Evolutionary conservation across 495 filamentous ascomycete species (phyloP), one percentile per base, ranked within the genome.

Genomic region (Bryoglossum gracile): DNA sequence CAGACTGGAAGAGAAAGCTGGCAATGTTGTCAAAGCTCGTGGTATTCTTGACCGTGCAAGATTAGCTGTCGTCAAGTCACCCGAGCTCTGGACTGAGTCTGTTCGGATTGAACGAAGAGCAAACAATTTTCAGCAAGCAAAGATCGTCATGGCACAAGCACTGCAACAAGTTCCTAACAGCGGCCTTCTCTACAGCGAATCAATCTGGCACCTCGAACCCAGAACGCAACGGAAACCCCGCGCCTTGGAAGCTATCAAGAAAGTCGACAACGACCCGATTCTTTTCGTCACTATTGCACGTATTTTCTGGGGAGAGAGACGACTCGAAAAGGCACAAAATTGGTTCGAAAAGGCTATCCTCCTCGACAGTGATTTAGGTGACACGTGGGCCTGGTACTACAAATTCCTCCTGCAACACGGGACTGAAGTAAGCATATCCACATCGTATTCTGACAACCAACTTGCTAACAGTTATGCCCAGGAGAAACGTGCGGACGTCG

Each of bases 361-460:
- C 45, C 71, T 89, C 10, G 87, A 97, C 58, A 75, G 80, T 21
- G 90, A 96, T 62, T 64, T 81, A 24, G 92, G 94, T 25, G 92
- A 98, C 69, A 88, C 83, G 4, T 98, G 92, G 92, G 92, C 88
- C 32, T 98, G 91, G 91, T 98, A 95, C 58, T 92, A 85, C 65
- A 94, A 91, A 66, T 98, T 96, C 60, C 61, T 96, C 56, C 49
- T 76, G 52, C 83, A 92, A 74, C 88, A 98, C 70, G 94, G 94
- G 4, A 94, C 86, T 21, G 84, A 82, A 57, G 73, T 75, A 53
- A 48, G 68, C 50, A 28, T 14, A 8, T 43, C 18, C 4, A 9
- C 4, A 16, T 34, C 4, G 16, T 23, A 16, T 21, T 28, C 6
- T 36, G 8, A 17, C 0, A 17, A 16, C 25, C n/a, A 32, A n/a